These are phyloP conservation scores for Syzygium malaccense DNA, from an alignment of 441 rosid species.

Conservation along the genomic window DNA sequence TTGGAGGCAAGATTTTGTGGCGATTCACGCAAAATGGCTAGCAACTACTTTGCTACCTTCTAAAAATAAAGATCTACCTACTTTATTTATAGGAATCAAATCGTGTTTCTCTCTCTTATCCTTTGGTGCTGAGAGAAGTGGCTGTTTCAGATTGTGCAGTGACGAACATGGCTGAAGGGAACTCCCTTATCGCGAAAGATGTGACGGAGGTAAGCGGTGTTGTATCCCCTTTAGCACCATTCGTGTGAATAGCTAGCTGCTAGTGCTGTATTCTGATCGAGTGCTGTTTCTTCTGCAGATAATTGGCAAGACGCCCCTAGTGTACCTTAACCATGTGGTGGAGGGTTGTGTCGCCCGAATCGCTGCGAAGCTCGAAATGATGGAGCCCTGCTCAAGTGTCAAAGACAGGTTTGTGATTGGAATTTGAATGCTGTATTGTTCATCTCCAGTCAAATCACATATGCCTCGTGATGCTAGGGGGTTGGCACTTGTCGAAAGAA, in stretches of 20 bases:
- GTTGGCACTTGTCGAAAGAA: background rate
- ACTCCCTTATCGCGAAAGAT: conserved; percentile 31
- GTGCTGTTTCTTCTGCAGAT: background rate
- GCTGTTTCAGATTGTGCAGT: background rate
- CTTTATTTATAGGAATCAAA: background rate
- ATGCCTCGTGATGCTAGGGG: background rate
- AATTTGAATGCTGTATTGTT: background rate
- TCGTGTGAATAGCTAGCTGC: background rate
- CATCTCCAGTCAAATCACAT: background rate
- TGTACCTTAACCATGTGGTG: conserved; percentile 2
- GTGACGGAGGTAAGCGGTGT: conserved; percentile 33
- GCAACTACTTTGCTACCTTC: background rate
- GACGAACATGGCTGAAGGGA: conserved; percentile 23
- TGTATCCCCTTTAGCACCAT: background rate
- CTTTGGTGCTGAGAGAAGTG: background rate
- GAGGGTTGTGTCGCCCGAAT: conserved; percentile 3
- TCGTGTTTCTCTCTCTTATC: background rate
- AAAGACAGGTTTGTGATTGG: background rate
- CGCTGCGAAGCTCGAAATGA: conserved; percentile 6
- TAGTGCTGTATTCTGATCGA: background rate
- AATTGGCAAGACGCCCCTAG: conserved; percentile 7
- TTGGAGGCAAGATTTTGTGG: background rate
- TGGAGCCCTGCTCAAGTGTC: conserved; percentile 11
- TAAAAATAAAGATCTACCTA: background rate
- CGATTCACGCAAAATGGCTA: background rate